Evolutionary conservation across 805 yeast species (phyloP), one percentile per base, ranked within the genome.

Genomic region (Metschnikowia similis): DNA sequence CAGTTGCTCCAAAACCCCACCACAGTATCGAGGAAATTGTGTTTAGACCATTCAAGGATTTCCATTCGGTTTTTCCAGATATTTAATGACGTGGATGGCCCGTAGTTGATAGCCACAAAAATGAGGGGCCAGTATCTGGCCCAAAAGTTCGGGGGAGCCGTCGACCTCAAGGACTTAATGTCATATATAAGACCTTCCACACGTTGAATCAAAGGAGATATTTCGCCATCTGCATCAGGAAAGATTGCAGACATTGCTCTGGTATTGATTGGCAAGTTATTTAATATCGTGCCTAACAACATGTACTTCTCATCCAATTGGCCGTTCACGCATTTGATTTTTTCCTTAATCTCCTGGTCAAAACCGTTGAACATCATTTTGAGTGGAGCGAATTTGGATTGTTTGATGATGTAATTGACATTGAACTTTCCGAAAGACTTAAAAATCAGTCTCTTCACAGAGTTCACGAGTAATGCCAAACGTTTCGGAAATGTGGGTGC

Each of bases 1-100:
- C 99, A 92, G 64, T 91, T 89, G 31, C 74, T 66, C 73, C 84
- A 79, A 58, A 91, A 85, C 4, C 92, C 89, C 29, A 62, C 60
- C 1, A 75, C 60, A 0, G 95, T 84, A n/a, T 83, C 87, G 13
- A 83, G 65, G 6, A 89, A 62, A 47, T 85, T 84, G 45, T 72
- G 71, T 45, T 72, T 69, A 40, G 82, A 50, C 84, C 94, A 88
- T 1, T 72, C 62, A 2, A 71, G 53, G 14, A 89, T 80, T 14
- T 72, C 77, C 14, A 68, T 69, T 52, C 87, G 72, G 53, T 83
- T 81, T 2, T 75, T 67, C 60, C 85, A 70, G 2, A 78, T 53
- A 48, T 67, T 67, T 28, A 59, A 42, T 1, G 77, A 56, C 2
- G 81, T 61, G 1, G 74, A 59, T 8, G 94, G 89, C 0, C 87